Conservation (phyloP, 2,329 filamentous ascomycete genomes). For the Claviceps sp. region DNA sequence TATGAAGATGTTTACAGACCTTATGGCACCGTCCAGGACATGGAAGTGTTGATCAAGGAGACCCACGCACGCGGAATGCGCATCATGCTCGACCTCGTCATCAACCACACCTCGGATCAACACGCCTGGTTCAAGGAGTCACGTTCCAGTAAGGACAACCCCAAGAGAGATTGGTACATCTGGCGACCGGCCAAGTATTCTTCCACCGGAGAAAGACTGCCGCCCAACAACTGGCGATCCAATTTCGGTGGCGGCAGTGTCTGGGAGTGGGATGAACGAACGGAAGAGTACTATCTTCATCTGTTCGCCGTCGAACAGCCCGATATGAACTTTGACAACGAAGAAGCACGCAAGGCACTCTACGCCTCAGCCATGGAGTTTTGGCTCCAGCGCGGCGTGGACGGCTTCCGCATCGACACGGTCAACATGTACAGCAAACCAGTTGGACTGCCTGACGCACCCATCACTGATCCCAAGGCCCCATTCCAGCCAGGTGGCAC, state of each 20-base stretch:
- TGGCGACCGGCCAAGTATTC: constrained; percentile 40
- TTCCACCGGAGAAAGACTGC: constrained; percentile 44
- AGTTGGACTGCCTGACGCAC: constrained; percentile 43
- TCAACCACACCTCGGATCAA: constrained; percentile 65
- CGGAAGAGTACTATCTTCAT: constrained; percentile 63
- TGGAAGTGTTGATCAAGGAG: constrained; percentile 46
- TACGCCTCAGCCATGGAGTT: constrained; percentile 62
- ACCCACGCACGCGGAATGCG: constrained; percentile 52
- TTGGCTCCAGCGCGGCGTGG: constrained; percentile 62
- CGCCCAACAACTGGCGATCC: constrained; percentile 63
- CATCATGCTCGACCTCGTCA: constrained; percentile 60
- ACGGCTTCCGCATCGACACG: constrained; percentile 63
- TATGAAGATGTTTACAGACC: constrained; percentile 52
- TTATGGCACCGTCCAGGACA: constrained; percentile 54
- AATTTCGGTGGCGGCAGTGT: constrained; percentile 46
- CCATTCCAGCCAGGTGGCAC: constrained; percentile 37
- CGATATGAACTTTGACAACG: constrained; percentile 76
- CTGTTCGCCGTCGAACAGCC: constrained; percentile 66
- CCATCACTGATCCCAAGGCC: constrained; percentile 32
- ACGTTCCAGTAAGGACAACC: constrained; percentile 43
- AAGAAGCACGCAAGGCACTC: constrained; percentile 52
- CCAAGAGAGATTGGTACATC: constrained; percentile 59
- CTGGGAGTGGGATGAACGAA: constrained; percentile 62
- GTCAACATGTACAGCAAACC: constrained; percentile 62
- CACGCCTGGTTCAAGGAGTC: constrained; percentile 61